Conservation (phyloP, 1,284 basidiomycete species). For the Filobasidium uniguttulatum region DNA sequence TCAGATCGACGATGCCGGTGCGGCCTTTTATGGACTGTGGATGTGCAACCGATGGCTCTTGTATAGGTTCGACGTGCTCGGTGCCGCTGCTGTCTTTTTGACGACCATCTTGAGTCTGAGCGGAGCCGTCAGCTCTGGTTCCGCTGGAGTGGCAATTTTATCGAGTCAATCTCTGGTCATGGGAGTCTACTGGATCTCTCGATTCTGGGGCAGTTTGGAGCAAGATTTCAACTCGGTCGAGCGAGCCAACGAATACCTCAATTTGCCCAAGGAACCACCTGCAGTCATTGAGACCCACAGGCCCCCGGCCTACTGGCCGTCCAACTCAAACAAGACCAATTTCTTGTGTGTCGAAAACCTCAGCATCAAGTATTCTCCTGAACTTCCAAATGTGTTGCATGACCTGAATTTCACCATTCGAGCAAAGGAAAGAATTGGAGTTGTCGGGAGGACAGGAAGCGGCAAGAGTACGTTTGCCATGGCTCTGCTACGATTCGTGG, state of each 20-base stretch:
- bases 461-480: slow-evolving; percentile 52
- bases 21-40: slow-evolving; percentile 40
- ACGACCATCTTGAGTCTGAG: slow-evolving; percentile 64
- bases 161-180: slow-evolving; percentile 23
- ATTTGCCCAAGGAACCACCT: slow-evolving; percentile 73
- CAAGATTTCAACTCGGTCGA: slow-evolving; percentile 63
- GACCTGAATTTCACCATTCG: slow-evolving; percentile 58
- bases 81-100: slow-evolving; percentile 54
- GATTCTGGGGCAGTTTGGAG: slow-evolving; percentile 36
- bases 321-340: slow-evolving; percentile 32
- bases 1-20: slow-evolving; percentile 52
- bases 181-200: slow-evolving; percentile 31
- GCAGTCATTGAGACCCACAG: slow-evolving; percentile 48
- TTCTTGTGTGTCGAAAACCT: slow-evolving; percentile 57
- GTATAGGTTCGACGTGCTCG: slow-evolving; percentile 61
- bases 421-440: slow-evolving; percentile 61
- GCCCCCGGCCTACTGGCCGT: slow-evolving; percentile 76
- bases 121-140: slow-evolving; percentile 53
- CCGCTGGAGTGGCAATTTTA: slow-evolving; percentile 73
- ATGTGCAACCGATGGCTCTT: slow-evolving; percentile 28
- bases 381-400: slow-evolving; percentile 68
- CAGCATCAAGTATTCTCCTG: slow-evolving; percentile 65
- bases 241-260: slow-evolving; percentile 73
- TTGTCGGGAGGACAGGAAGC: slow-evolving; percentile 35
- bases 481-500: slow-evolving; percentile 74